A percentile compares a stretch with the other conserved stretches of the same genome.
phyloP scores from a whole-genome alignment of 163 green algal species.

The Chlorella variabilis region DNA sequence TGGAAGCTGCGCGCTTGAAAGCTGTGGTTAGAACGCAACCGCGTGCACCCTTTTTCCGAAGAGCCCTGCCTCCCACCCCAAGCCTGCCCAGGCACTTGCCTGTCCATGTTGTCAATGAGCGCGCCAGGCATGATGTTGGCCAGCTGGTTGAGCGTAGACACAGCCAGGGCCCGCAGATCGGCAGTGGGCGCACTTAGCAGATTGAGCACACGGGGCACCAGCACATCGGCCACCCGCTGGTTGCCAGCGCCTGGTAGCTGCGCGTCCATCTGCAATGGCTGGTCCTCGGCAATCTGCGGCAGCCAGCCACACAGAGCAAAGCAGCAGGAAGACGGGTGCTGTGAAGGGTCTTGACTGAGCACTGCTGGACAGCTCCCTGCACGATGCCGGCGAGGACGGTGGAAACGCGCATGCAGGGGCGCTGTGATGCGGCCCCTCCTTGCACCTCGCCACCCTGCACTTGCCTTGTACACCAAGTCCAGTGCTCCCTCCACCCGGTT shows the following conservation, averaged over 20 bases:
- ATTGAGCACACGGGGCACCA: conserved; percentile 78
- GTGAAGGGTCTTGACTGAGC: no score
- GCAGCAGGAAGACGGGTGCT: not conserved
- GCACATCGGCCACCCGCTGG: conserved; percentile 31
- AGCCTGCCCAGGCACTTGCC: no score
- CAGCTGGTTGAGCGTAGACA: conserved; percentile 78
- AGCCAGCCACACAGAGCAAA: not conserved
- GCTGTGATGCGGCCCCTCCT: no score
- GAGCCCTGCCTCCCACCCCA: no score
- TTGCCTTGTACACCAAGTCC: conserved; percentile 90
- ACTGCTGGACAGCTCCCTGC: no score
- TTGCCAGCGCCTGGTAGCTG: conserved; percentile 16
- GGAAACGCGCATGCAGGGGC: no score
- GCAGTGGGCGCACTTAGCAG: conserved; percentile 50
- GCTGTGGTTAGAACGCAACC: no score
- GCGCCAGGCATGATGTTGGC: conserved; percentile 62
- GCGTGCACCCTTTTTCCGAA: no score
- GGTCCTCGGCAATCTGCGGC: conserved; percentile 72
- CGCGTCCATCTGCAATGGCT: conserved; percentile 68
- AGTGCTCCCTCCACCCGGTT: conserved; percentile 83
- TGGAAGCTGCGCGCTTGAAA: no score
- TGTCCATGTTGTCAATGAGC: conserved; percentile 65
- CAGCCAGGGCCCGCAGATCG: conserved; percentile 47
- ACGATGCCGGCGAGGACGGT: no score
- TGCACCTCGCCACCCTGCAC: no score